Percentiles rank a stretch among this genome's conserved stretches.
Conservation (phyloP, 176 grass and related monocot species). For the Triticum turgidum region DNA sequence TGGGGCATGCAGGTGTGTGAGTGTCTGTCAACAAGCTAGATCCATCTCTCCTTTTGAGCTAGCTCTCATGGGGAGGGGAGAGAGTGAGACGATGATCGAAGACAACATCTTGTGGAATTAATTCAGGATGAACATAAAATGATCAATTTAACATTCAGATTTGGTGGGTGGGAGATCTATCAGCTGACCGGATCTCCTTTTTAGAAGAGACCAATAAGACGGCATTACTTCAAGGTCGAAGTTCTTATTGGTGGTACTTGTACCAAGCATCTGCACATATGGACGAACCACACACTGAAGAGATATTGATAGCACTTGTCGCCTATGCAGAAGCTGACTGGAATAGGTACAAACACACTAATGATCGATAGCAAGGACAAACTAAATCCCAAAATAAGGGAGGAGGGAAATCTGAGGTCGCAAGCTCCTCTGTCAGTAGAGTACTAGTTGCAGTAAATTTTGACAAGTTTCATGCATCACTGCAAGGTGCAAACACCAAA, state of each 20-base stretch:
- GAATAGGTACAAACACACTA: not conserved
- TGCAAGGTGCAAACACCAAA: not conserved
- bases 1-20: constrained; percentile 25
- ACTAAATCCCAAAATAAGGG: not conserved
- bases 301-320: not conserved
- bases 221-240: not conserved
- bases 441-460: not conserved
- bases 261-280: not conserved
- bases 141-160: not conserved
- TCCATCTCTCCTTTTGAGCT: constrained; percentile 27
- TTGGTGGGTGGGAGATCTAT: not conserved
- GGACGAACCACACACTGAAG: not conserved
- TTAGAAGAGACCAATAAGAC: constrained; percentile 1
- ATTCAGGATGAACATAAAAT: not conserved
- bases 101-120: constrained; percentile 16
- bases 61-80: not conserved
- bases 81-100: not conserved
- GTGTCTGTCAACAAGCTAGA: constrained; percentile 31
- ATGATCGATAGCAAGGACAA: not conserved
- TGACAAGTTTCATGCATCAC: not conserved
- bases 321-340: not conserved
- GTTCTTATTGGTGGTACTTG: not conserved
- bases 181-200: not conserved
- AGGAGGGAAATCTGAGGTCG: not conserved
- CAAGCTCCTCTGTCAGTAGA: not conserved